Percentiles rank a stretch among this genome's conserved stretches.
Conservation (phyloP, 2,329 filamentous ascomycete species). For the Clathrospora elynae region DNA sequence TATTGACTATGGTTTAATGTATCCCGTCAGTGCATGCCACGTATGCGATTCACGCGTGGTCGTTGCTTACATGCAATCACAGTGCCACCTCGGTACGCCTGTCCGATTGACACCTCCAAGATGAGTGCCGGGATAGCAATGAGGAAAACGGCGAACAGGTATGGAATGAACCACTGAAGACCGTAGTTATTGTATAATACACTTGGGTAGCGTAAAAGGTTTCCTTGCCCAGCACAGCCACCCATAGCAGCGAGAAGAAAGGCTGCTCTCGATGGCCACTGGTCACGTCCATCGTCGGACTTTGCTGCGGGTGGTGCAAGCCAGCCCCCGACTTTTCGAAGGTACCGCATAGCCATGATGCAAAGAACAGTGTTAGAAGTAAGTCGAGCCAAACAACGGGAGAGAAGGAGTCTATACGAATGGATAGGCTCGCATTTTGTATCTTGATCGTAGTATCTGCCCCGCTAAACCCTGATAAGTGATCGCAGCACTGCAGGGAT, state of each 20-base stretch:
- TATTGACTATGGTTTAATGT: conserved; percentile 41
- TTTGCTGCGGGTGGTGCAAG: conserved; percentile 43
- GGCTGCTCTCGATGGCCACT: conserved; percentile 61
- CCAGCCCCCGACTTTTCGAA: conserved; percentile 36
- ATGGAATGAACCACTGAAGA: conserved; percentile 65
- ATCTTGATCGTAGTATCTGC: conserved; percentile 14
- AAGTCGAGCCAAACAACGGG: neutral
- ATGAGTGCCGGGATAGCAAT: conserved; percentile 63
- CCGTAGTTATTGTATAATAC: conserved; percentile 66
- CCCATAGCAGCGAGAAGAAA: conserved; percentile 65
- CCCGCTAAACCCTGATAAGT: conserved; percentile 26
- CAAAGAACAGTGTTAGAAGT: neutral
- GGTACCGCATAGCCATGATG: conserved; percentile 21
- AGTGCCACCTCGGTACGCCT: conserved; percentile 62
- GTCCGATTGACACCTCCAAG: conserved; percentile 59
- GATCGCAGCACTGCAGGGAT: conserved; percentile 15
- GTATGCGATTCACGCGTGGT: neutral
- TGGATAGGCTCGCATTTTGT: conserved; percentile 22
- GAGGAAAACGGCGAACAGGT: conserved; percentile 60
- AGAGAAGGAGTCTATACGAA: too few species aligned
- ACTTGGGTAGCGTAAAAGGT: conserved; percentile 63
- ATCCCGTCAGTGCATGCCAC: neutral
- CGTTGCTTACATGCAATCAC: conserved; percentile 54
- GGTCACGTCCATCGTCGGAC: conserved; percentile 55
- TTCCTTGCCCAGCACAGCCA: conserved; percentile 63